Conservation (phyloP, 306 rosid species). For the Cucumis sativus region Cucumber_9930_V3 NC_026660.2:25693501-25694000, state of each 20-base stretch:
- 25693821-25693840: not conserved
- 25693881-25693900: not conserved
- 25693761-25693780: not conserved
- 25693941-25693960: not conserved
- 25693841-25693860: not conserved
- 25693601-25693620: slow-evolving; percentile 95
- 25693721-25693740: not conserved
- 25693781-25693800: not conserved
- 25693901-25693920: not conserved
- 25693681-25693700: not conserved
- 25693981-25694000: not conserved
- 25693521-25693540: slow-evolving; percentile 16
- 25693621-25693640: slow-evolving; percentile 46
- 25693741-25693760: not conserved
- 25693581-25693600: slow-evolving; percentile 84
- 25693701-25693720: not conserved
- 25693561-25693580: slow-evolving; percentile 72
- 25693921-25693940: not conserved
- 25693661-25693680: slow-evolving; percentile 5
- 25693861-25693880: not conserved
- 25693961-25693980: not conserved
- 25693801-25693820: not conserved
- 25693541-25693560: slow-evolving; percentile 87
- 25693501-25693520: not conserved
- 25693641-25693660: slow-evolving; percentile 10